Percentiles rank a stretch among this genome's conserved stretches.
phyloP scores from a whole-genome alignment of 2,329 filamentous ascomycete genomes.

The Basipetospora chlamydospora region DNA sequence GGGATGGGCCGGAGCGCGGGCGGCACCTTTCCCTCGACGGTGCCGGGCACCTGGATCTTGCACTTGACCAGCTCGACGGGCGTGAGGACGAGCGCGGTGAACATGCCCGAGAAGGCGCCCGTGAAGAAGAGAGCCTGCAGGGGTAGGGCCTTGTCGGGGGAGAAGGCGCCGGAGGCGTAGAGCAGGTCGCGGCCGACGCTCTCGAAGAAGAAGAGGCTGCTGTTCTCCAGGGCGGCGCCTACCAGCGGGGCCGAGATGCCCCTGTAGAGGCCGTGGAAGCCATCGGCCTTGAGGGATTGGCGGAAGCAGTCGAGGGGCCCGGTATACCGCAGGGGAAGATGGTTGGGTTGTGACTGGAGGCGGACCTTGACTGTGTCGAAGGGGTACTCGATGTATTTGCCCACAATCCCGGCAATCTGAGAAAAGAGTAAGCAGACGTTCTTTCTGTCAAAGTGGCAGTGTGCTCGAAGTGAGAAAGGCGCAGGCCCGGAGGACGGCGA shows the following conservation, averaged over 20 bases:
- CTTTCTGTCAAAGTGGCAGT: too few species aligned
- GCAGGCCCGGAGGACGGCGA: constrained; percentile 6
- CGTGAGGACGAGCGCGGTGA: constrained; percentile 82
- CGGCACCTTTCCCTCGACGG: constrained; percentile 23
- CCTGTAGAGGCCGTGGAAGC: constrained; percentile 71
- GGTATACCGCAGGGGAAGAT: constrained; percentile 64
- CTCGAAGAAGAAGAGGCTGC: constrained; percentile 86
- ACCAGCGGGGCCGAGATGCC: constrained; percentile 84
- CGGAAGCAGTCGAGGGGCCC: constrained; percentile 89
- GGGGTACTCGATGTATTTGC: constrained; percentile 95
- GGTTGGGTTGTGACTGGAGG: constrained; percentile 85
- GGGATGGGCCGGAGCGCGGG: constrained; percentile 47
- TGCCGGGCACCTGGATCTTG: constrained; percentile 73
- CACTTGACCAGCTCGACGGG: constrained; percentile 97
- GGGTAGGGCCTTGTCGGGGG: constrained; percentile 47
- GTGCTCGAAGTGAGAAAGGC: too few species aligned
- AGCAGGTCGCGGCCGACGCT: constrained; percentile 54
- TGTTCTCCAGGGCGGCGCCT: constrained; percentile 84
- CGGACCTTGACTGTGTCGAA: constrained; percentile 98
- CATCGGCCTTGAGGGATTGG: constrained; percentile 68
- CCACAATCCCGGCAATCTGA: constrained; percentile 68
- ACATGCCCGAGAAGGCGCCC: constrained; percentile 73
- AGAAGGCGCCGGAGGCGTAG: constrained; percentile 34
- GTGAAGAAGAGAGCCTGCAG: constrained; percentile 64
- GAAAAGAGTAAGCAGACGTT: constrained; percentile 3